A percentile compares a stretch with the other conserved stretches of the same genome.
These are phyloP conservation scores for Psilocybe azurescens DNA, from an alignment of 768 basidiomycete species.

Conservation along the genomic window DNA sequence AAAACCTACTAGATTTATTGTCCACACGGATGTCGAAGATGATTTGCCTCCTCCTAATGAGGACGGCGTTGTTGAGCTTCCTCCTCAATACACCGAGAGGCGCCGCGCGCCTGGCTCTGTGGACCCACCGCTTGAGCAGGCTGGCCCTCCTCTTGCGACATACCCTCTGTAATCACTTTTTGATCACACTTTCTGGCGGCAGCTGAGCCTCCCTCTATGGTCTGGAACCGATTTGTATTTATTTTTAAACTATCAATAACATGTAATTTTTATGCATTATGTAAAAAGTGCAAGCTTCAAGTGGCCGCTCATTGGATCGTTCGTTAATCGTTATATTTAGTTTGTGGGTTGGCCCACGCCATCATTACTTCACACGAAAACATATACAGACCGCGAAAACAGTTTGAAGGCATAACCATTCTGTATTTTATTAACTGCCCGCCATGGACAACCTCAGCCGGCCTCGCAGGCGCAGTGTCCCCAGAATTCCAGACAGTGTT, in stretches of 20 bases:
- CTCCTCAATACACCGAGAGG: slow-evolving; percentile 71
- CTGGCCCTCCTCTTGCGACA: slow-evolving; percentile 18
- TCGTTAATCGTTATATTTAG: no score
- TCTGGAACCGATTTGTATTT: neutral
- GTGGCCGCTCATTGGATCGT: no score
- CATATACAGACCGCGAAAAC: no score
- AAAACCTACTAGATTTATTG: slow-evolving; percentile 59
- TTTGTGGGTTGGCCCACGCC: no score
- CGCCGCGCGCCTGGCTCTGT: slow-evolving; percentile 30
- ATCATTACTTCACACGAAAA: no score
- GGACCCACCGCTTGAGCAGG: slow-evolving; percentile 11
- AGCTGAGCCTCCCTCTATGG: neutral
- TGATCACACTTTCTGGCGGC: slow-evolving; percentile 4
- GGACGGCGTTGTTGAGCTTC: slow-evolving; percentile 71
- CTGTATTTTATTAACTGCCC: no score
- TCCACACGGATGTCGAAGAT: slow-evolving; percentile 77
- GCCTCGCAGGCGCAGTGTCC: no score
- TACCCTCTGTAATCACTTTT: slow-evolving; percentile 15
- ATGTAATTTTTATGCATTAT: neutral
- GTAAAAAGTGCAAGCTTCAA: no score
- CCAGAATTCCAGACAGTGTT: no score
- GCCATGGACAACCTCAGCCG: no score
- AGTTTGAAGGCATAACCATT: no score
- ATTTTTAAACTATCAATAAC: neutral
- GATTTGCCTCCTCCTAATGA: slow-evolving; percentile 43